Base-by-base conservation (phyloP, 495 filamentous ascomycete species). In the Penicillium lividum region DNA sequence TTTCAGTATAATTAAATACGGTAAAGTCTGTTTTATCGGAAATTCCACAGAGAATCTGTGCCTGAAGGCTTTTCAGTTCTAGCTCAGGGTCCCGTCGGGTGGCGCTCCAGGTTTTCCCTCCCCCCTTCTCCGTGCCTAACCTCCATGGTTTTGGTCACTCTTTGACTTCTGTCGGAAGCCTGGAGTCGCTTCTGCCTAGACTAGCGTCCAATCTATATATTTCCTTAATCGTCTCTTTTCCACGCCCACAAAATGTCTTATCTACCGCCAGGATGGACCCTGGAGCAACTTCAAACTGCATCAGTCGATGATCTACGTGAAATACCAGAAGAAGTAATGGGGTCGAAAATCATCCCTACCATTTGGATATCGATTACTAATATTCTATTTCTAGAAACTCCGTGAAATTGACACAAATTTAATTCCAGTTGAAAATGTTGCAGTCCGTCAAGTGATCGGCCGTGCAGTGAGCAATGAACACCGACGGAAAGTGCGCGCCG, bases 281-380 rank as follows among this genome's bases (percentile, higher is more conserved):
- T 29, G 10, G 52, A 54, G 27, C 42, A 27, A 46, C 52, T 54
- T 46, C 42, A 54, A 31, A 54, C 27, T 4, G 52, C 25, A 46
- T 46, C 52, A 28, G 33, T 53, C 18, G 33, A 53, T 28, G 51
- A 53, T 53, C 51, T 53, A 11, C 51, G 51, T 16, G 34, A 53
- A 42, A 40, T 53, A 53, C 34, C 51, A 13, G 51, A 53, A 13
- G 51, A 53, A 6, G 51, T 53, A 42, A 42, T 13, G 42, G n/a
- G 13, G 28, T 44, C 27, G 22, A 22, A 22, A 22, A 22, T 22
- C 22, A 22, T 1, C 22, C 22, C 22, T 22, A 2, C 22, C 22
- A 22, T 22, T 22, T 2, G 22, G 22, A 22, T 22, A 22, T 22
- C 22, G 22, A 22, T 22, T 22, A 22, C 5, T 31, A 31, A 54